Evolutionary conservation across 2,329 filamentous ascomycete species (phyloP).

Genomic region (Xylariales sp.): DNA sequence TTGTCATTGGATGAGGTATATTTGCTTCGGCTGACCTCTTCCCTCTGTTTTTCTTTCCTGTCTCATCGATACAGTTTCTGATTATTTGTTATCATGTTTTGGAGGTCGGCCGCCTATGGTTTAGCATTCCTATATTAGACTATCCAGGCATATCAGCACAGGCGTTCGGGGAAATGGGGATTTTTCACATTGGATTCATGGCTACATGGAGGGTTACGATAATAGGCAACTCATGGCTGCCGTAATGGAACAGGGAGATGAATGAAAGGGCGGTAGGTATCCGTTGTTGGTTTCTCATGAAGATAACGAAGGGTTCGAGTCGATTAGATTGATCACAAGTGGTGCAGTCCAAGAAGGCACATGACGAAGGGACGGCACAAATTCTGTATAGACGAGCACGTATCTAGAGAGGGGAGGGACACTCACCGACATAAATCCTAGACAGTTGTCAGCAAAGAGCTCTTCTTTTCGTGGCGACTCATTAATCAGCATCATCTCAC

Average conservation of each 20-base stretch:
- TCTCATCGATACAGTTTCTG: not conserved
- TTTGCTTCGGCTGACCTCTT: slow-evolving; percentile 26
- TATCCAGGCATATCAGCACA: slow-evolving; percentile 35
- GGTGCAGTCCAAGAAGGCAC: slow-evolving; percentile 11
- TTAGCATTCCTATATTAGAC: slow-evolving; percentile 35
- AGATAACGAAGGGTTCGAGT: slow-evolving; percentile 18
- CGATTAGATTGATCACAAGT: slow-evolving; percentile 22
- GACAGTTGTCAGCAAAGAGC: slow-evolving; percentile 2
- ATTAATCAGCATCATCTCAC: not conserved
- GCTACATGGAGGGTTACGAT: slow-evolving; percentile 1
- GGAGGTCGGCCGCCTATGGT: slow-evolving; percentile 14
- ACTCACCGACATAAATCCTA: slow-evolving; percentile 8
- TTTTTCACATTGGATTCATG: slow-evolving; percentile 14
- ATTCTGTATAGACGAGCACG: slow-evolving; percentile 23
- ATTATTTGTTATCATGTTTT: not conserved
- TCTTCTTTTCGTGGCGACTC: not conserved
- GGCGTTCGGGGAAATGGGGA: slow-evolving; percentile 27
- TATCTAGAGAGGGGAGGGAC: slow-evolving; percentile 18
- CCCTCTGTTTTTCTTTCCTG: not conserved
- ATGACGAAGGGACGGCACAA: slow-evolving; percentile 8
- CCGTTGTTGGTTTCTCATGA: slow-evolving; percentile 13
- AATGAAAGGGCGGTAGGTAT: slow-evolving; percentile 4
- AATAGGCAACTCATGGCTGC: slow-evolving; percentile 4
- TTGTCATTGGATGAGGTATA: slow-evolving; percentile 30
- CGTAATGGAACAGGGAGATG: not conserved